A percentile compares a stretch with the other conserved stretches of the same genome.
Conservation (phyloP, 148 eudicot species). For the Mesembryanthemum crystallinum region DNA sequence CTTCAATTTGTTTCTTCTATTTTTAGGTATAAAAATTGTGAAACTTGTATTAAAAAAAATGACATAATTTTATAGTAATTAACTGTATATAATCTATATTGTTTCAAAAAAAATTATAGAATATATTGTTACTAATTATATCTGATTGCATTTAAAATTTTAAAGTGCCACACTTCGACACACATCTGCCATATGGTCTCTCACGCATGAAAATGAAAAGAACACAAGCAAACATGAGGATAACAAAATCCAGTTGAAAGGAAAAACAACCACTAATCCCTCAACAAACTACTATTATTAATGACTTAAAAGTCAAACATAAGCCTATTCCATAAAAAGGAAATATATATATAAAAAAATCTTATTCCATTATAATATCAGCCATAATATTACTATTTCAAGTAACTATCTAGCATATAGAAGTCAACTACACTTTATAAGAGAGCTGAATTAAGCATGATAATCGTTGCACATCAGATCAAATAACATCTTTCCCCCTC, state of each 20-base stretch:
- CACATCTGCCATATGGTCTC: slow-evolving; percentile 13
- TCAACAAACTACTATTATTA: not conserved
- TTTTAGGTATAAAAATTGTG: too few relatives aligned
- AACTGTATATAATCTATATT: too few relatives aligned
- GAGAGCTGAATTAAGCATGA: not conserved
- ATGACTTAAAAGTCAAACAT: slow-evolving; percentile 13
- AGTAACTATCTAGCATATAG: not conserved
- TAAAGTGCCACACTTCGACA: slow-evolving; percentile 10
- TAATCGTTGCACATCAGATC: not conserved
- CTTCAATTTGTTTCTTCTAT: too few relatives aligned
- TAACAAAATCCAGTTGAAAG: not conserved
- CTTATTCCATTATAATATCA: not conserved
- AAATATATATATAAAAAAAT: too few relatives aligned
- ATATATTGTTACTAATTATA: not conserved
- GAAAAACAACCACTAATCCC: not conserved
- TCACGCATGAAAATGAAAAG: slow-evolving; percentile 12
- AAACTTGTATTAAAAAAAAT: too few relatives aligned
- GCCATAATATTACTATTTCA: not conserved
- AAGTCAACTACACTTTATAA: too few relatives aligned
- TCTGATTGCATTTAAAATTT: not conserved
- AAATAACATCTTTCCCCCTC: too few relatives aligned
- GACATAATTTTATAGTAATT: too few relatives aligned
- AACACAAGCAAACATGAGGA: slow-evolving; percentile 18
- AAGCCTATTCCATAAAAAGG: slow-evolving; percentile 3
- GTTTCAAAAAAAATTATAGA: too few relatives aligned